Percentiles rank a stretch among this genome's conserved stretches.
Conservation (phyloP, 345 rosid species). For the Balakata baccata region DNA sequence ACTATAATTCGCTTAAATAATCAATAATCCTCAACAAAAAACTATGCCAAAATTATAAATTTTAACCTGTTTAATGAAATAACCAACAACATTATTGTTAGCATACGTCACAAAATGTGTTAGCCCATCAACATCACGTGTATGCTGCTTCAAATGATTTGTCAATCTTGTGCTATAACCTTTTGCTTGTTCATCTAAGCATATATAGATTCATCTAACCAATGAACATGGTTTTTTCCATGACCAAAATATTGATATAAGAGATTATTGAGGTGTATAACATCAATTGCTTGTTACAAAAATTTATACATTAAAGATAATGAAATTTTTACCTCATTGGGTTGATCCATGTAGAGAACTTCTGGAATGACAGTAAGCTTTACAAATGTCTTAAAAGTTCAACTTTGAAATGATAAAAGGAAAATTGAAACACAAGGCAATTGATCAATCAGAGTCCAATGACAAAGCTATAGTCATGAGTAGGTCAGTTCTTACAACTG, state of each 20-base stretch:
- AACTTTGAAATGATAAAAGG: neutral
- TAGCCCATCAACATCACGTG: constrained; percentile 92
- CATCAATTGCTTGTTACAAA: neutral
- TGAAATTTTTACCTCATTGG: constrained; percentile 62
- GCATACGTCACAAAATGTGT: constrained; percentile 97
- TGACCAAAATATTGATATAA: too few relatives aligned
- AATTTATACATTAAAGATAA: neutral
- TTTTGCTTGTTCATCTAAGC: constrained; percentile 95
- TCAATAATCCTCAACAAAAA: constrained; percentile 7
- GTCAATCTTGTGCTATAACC: constrained; percentile 98
- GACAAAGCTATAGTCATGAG: neutral
- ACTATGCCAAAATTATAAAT: constrained; percentile 12
- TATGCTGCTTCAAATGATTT: constrained; percentile 98
- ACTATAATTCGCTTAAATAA: neutral
- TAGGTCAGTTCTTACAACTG: neutral
- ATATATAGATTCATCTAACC: too few relatives aligned
- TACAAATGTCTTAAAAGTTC: constrained; percentile 31
- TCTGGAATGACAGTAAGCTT: constrained; percentile 84
- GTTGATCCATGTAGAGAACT: constrained; percentile 90
- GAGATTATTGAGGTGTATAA: neutral
- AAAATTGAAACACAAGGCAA: neutral
- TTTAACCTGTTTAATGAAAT: constrained; percentile 91
- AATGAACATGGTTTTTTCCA: neutral
- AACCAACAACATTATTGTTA: constrained; percentile 97
- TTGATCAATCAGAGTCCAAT: neutral